A percentile compares a stretch with the other conserved stretches of the same genome.
Conservation (phyloP, 2,329 filamentous ascomycete species). For the Mycogone perniciosa region DNA sequence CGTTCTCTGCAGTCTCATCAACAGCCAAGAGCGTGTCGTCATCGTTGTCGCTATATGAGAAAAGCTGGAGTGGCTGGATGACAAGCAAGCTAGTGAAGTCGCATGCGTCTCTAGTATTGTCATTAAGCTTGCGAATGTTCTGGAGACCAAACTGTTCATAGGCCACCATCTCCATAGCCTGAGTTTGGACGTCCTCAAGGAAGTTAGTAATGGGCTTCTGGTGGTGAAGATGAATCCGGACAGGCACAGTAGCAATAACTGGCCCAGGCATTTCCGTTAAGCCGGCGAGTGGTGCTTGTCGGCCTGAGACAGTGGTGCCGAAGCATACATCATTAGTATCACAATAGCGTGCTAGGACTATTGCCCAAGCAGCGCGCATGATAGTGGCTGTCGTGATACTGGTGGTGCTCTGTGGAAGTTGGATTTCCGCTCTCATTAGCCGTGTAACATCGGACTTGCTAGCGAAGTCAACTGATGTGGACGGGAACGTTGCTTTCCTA, state of each 20-base stretch:
- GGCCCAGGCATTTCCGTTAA: constrained; percentile 11
- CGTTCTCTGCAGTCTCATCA: not conserved
- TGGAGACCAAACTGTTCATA: constrained; percentile 18
- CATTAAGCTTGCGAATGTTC: not conserved
- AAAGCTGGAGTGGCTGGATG: constrained; percentile 1
- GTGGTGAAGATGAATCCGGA: constrained; percentile 10
- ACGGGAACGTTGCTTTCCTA: not conserved
- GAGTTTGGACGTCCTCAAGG: constrained; percentile 10
- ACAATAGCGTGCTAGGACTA: constrained; percentile 14
- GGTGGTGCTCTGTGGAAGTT: not conserved
- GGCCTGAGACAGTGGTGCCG: constrained; percentile 16
- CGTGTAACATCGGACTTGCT: not conserved
- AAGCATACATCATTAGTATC: constrained; percentile 16
- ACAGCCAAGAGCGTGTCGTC: not conserved
- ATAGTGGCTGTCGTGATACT: constrained; percentile 11
- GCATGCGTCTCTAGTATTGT: not conserved
- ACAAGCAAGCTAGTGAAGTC: constrained; percentile 1
- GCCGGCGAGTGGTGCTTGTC: constrained; percentile 10
- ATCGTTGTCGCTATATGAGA: not conserved
- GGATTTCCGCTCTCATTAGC: not conserved
- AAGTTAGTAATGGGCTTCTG: not conserved
- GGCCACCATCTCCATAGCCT: constrained; percentile 14
- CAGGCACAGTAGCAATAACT: constrained; percentile 12
- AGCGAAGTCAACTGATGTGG: not conserved
- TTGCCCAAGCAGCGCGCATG: constrained; percentile 18